Conservation (phyloP, 176 grass and related monocot species). For the bread wheat (Triticum aestivum) region IWGSC_CS_RefSeq_v2.1 NC_057802.1:415320326-415320825, state of each 20-base stretch:
- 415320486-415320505: neutral
- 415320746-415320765: too few relatives aligned
- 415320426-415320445: neutral
- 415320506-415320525: too few relatives aligned
- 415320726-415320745: too few relatives aligned
- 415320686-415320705: neutral
- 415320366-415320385: neutral
- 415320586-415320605: neutral
- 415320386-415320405: neutral
- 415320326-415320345: neutral
- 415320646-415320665: neutral
- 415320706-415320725: too few relatives aligned
- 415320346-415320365: neutral
- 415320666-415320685: neutral
- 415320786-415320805: too few relatives aligned
- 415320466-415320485: neutral
- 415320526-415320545: too few relatives aligned
- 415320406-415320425: neutral
- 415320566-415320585: too few relatives aligned
- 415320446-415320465: neutral
- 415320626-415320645: neutral
- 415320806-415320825: too few relatives aligned
- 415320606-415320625: neutral
- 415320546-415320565: too few relatives aligned
- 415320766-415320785: too few relatives aligned